These are phyloP conservation scores for Pichia sp. DNA, from an alignment of 1,139 yeast species.

Conservation along the genomic window DNA sequence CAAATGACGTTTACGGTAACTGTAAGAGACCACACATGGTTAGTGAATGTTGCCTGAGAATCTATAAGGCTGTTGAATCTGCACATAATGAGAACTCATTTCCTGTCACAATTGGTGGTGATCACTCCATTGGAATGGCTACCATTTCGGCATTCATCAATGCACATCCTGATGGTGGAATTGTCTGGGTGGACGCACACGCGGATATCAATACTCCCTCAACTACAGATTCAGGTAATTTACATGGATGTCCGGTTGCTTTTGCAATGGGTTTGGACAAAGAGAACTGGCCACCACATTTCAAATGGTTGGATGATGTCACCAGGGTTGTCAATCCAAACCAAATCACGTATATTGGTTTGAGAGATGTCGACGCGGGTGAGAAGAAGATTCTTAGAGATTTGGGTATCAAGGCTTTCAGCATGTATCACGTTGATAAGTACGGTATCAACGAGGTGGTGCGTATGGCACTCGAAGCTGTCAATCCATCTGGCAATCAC, in stretches of 20 bases:
- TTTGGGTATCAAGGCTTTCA: slow-evolving; percentile 72
- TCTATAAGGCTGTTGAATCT: slow-evolving; percentile 53
- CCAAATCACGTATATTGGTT: slow-evolving; percentile 86
- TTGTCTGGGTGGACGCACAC: slow-evolving; percentile 97
- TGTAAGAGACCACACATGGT: slow-evolving; percentile 78
- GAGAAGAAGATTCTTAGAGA: slow-evolving; percentile 72
- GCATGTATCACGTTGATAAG: slow-evolving; percentile 95
- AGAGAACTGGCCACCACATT: slow-evolving; percentile 59
- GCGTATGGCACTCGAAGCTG: slow-evolving; percentile 78
- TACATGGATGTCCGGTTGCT: slow-evolving; percentile 96
- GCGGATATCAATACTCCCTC: slow-evolving; percentile 94
- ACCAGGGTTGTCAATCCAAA: slow-evolving; percentile 55
- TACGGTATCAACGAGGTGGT: slow-evolving; percentile 89
- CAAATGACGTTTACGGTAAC: slow-evolving; percentile 41
- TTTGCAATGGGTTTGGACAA: slow-evolving; percentile 74
- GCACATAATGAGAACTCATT: slow-evolving; percentile 47
- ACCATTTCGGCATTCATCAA: slow-evolving; percentile 80
- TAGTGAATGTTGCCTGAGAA: slow-evolving; percentile 58
- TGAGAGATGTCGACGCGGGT: slow-evolving; percentile 86
- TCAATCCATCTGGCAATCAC: slow-evolving; percentile 64
- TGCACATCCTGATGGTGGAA: slow-evolving; percentile 79
- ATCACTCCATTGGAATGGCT: slow-evolving; percentile 94
- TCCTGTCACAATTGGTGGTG: slow-evolving; percentile 91
- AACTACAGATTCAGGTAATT: slow-evolving; percentile 80
- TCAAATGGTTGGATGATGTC: slow-evolving; percentile 55